phyloP scores from a whole-genome alignment of 805 yeast species.

The Yamadazyma sp. region DNA sequence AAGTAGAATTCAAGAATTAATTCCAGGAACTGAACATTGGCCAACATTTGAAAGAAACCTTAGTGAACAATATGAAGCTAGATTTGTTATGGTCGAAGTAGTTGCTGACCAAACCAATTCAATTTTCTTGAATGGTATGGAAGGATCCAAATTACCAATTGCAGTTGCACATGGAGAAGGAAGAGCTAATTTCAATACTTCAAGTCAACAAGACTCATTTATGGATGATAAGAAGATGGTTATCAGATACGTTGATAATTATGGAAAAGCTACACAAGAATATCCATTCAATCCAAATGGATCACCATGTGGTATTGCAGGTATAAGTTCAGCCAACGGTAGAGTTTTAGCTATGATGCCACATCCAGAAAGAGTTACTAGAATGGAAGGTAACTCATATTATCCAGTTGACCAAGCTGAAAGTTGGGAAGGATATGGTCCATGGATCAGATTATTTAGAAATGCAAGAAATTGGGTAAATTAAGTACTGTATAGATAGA shows the following conservation, averaged over 20 bases:
- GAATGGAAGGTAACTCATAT: conserved; percentile 89
- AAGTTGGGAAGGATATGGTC: conserved; percentile 81
- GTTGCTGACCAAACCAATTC: conserved; percentile 47
- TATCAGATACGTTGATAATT: conserved; percentile 85
- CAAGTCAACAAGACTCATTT: conserved; percentile 45
- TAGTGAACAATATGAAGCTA: conserved; percentile 95
- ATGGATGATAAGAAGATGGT: conserved; percentile 52
- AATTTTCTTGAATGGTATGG: conserved; percentile 85
- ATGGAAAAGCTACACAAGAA: conserved; percentile 75
- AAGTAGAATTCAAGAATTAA: conserved; percentile 76
- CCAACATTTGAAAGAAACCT: conserved; percentile 89
- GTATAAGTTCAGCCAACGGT: conserved; percentile 85
- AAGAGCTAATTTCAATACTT: conserved; percentile 65
- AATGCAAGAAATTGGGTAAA: conserved; percentile 95
- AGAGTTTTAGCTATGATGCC: conserved; percentile 99
- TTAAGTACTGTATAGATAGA: too few species aligned
- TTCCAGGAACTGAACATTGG: conserved; percentile 95
- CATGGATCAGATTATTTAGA: conserved; percentile 92
- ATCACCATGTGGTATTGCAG: conserved; percentile 89
- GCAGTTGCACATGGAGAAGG: conserved; percentile 99
- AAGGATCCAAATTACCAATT: conserved; percentile 90
- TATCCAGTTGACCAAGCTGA: conserved; percentile 62
- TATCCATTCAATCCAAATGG: conserved; percentile 98
- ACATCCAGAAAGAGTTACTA: conserved; percentile 92
- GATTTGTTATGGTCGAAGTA: conserved; percentile 86